Base-by-base conservation (phyloP, 192 early-diverging fungal species). In the Backusella tarrabulga region DNA sequence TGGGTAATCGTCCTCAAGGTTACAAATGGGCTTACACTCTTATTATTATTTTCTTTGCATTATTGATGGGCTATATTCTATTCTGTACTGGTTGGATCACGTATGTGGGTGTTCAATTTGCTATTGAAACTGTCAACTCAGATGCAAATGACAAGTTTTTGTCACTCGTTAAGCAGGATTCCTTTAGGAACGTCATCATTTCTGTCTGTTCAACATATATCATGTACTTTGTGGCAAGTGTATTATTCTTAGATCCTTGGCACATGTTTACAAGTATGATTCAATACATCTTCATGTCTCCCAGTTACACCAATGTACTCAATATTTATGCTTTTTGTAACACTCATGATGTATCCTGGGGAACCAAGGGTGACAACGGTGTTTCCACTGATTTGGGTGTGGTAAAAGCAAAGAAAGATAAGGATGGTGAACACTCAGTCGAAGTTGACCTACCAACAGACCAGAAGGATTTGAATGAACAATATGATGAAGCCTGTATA, bases 1-100 rank as follows among this genome's bases (percentile, higher is more conserved):
- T 99, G 79, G 98, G 98, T 76, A 99, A 99, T 83, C 90, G 97
- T 46, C 98, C 98, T 67, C 95, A 98, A 83, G 97, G 95, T n/a
- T 80, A 88, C 26, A 93, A 89, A 83, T 85, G 85, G 52, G 88
- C 97, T 36, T 97, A 96, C 77, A 90, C 87, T 36, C 75, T 87
- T 26, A 90, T 88, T 50, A 95, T 96, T 88, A 32, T 80, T n/a
- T 82, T 88, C 68, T 89, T 86, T 80, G 82, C 83, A n/a, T 8
- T 88, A 8, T 81, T 90, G 34, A 88, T 87, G 80, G 80, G 54
- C 6, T 82, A 82, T 50, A 72, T 82, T 56, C 17, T 86, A 23
- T 83, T 79, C 72, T 77, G 77, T 70, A 83, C 81, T 54, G 42
- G 67, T 17, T 80, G 72, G 75, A 78, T 78, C 71, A 83, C 73